These are phyloP conservation scores for Corrigiola litoralis DNA, from an alignment of 179 eudicot genomes.

Conservation along the genomic window DNA sequence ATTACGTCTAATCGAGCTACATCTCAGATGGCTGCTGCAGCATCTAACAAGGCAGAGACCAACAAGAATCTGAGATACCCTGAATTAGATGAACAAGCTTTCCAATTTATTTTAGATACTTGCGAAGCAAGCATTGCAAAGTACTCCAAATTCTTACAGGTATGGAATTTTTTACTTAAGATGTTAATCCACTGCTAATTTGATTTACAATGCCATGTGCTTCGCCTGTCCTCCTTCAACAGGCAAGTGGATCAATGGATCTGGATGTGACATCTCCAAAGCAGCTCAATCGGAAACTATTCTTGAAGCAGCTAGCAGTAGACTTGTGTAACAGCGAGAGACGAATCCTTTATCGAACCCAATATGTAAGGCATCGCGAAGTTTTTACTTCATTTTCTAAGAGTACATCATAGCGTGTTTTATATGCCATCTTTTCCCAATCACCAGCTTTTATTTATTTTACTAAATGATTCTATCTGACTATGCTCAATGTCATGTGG, in stretches of 20 bases:
- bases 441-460: neutral
- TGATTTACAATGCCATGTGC: neutral
- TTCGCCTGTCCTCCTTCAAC: constrained; percentile 12
- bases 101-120: constrained; percentile 66
- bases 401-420: too few relatives aligned
- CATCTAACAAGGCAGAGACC: constrained; percentile 55
- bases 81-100: constrained; percentile 73
- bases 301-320: constrained; percentile 86
- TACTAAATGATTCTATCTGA: neutral
- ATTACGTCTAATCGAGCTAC: constrained; percentile 4
- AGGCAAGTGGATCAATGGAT: constrained; percentile 97
- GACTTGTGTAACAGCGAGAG: constrained; percentile 85
- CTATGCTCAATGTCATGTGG: constrained; percentile 2
- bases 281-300: constrained; percentile 77
- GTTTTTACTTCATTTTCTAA: neutral
- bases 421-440: neutral
- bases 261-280: constrained; percentile 94
- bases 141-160: constrained; percentile 89
- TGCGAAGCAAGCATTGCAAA: constrained; percentile 85
- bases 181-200: neutral
- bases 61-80: constrained; percentile 68
- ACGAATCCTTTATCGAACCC: constrained; percentile 80
- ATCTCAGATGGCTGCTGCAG: constrained; percentile 85
- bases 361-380: constrained; percentile 53
- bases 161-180: constrained; percentile 9